Conservation (phyloP, 2,329 filamentous ascomycete species). For the Sporothrix humicola region DNA sequence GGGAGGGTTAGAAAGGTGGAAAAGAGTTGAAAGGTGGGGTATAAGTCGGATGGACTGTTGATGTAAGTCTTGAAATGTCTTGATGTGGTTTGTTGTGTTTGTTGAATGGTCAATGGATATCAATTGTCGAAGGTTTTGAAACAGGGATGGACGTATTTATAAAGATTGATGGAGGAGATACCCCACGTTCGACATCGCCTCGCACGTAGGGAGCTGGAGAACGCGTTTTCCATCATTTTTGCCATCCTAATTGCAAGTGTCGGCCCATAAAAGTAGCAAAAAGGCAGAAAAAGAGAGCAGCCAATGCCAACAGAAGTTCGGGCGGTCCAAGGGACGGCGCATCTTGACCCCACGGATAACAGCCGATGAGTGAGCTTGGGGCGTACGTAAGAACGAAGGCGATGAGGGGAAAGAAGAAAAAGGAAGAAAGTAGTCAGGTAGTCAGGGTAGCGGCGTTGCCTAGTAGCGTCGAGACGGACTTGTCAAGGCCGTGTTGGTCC, state of each 20-base stretch:
- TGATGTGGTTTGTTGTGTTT: background rate
- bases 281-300: too few species aligned
- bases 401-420: conserved; percentile 13
- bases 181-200: background rate
- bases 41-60: background rate
- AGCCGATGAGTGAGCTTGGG: conserved; percentile 3
- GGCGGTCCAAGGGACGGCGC: conserved; percentile 5
- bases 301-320: background rate
- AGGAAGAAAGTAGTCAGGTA: background rate
- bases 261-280: background rate
- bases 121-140: too few species aligned
- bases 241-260: background rate
- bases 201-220: background rate
- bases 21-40: background rate
- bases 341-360: background rate
- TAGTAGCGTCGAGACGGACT: background rate
- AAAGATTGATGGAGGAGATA: background rate
- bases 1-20: background rate
- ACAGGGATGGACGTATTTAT: background rate
- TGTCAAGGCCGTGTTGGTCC: background rate
- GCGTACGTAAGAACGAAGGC: background rate
- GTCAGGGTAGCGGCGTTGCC: too few species aligned
- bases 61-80: background rate
- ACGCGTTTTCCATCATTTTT: background rate
- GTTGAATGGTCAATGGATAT: background rate